Percentiles rank a stretch among this genome's conserved stretches.
phyloP scores from a whole-genome alignment of 768 basidiomycete species.

The Termitomyces sp. region DNA sequence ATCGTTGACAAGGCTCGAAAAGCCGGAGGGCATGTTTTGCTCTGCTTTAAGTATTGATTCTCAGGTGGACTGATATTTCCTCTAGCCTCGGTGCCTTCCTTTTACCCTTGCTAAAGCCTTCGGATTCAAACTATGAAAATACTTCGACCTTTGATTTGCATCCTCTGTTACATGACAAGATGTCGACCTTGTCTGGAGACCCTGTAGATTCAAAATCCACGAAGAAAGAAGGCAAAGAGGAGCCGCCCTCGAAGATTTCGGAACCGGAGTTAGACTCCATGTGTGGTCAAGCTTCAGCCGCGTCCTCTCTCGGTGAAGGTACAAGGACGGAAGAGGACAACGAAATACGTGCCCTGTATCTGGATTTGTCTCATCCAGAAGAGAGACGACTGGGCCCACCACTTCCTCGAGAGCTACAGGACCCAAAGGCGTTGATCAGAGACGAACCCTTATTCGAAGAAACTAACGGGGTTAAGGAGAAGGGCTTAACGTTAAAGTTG shows the following conservation, averaged over 20 bases:
- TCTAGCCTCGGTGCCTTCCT: conserved; percentile 39
- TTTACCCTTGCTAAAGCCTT: conserved; percentile 21
- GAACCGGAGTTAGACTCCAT: conserved; percentile 20
- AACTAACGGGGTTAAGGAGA: conserved; percentile 7
- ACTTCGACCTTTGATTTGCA: conserved; percentile 22
- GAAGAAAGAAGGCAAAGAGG: not conserved
- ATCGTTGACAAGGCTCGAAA: conserved; percentile 12
- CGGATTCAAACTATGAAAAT: conserved; percentile 8
- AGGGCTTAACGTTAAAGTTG: conserved; percentile 18
- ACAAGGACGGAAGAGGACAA: not conserved
- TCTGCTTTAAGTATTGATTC: not conserved
- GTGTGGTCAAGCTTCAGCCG: conserved; percentile 11
- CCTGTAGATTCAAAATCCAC: not conserved
- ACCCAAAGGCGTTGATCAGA: conserved; percentile 39
- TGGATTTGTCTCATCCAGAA: not conserved
- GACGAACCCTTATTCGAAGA: conserved; percentile 55
- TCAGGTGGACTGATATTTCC: not conserved
- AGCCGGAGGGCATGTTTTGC: conserved; percentile 7
- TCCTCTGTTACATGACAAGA: not conserved
- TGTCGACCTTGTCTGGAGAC: not conserved
- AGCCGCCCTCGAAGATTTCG: conserved; percentile 16
- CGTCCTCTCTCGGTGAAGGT: not conserved
- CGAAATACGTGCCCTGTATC: conserved; percentile 6
- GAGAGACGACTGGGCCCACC: conserved; percentile 7
- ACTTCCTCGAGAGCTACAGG: conserved; percentile 8